These are phyloP conservation scores for Bipolaris zeicola DNA, from an alignment of 2,329 filamentous ascomycete species.

Conservation along the genomic window DNA sequence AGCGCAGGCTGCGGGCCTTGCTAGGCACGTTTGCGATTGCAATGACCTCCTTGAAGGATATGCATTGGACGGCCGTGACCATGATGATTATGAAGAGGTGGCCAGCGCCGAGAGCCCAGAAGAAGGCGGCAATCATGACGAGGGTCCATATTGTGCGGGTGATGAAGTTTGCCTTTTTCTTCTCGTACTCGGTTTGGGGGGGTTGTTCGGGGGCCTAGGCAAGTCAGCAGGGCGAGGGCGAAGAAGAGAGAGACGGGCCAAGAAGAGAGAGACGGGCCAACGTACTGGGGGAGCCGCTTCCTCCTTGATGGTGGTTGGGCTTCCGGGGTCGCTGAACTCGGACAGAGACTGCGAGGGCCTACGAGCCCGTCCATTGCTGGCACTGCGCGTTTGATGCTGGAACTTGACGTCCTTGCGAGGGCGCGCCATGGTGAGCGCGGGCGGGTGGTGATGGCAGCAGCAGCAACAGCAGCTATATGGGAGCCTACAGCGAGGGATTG, in stretches of 20 bases:
- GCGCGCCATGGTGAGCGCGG: constrained; percentile 35
- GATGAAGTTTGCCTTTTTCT: constrained; percentile 98
- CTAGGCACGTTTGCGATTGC: constrained; percentile 95
- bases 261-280: not conserved
- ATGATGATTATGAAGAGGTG: constrained; percentile 97
- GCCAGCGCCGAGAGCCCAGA: constrained; percentile 88
- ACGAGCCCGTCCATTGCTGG: constrained; percentile 58
- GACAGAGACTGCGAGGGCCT: constrained; percentile 73
- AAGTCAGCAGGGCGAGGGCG: constrained; percentile 24
- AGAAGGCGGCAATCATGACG: constrained; percentile 95
- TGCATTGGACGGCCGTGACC: constrained; percentile 90
- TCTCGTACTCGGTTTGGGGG: constrained; percentile 79
- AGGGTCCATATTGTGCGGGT: constrained; percentile 97
- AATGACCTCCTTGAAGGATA: constrained; percentile 99
- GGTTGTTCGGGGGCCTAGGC: constrained; percentile 43
- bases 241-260: not conserved
- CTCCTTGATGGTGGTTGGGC: constrained; percentile 54
- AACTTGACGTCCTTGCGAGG: constrained; percentile 66
- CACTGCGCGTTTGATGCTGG: constrained; percentile 54
- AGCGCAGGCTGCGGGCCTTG: constrained; percentile 84
- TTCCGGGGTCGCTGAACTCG: constrained; percentile 65
- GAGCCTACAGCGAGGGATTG: not conserved
- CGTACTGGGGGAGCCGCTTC: constrained; percentile 24
- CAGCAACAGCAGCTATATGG: constrained; percentile 3
- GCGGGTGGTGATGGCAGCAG: constrained; percentile 3